A percentile compares a stretch with the other conserved stretches of the same genome.
Evolutionary conservation across 495 filamentous ascomycete genomes (phyloP).

Genomic region (Aspergillus conjunctus): DNA sequence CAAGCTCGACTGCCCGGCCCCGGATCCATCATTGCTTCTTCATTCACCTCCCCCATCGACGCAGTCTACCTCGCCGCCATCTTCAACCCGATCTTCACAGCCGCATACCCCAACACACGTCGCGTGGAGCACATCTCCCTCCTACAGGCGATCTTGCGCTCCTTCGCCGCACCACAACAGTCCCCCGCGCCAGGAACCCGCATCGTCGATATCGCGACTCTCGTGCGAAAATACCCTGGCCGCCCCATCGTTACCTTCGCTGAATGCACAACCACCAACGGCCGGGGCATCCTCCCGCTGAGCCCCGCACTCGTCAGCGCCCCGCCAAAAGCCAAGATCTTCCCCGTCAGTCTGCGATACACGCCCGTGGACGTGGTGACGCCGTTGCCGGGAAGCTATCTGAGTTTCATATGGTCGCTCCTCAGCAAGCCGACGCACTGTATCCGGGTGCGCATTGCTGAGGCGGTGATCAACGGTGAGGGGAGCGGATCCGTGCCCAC

Average conservation of each 20-base stretch:
- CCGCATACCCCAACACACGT: slow-evolving; percentile 70
- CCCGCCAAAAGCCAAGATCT: slow-evolving; percentile 69
- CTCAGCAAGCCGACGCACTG: slow-evolving; percentile 84
- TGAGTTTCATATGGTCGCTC: slow-evolving; percentile 78
- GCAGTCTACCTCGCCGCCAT: slow-evolving; percentile 94
- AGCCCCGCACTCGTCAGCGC: slow-evolving; percentile 69
- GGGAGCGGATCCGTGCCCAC: slow-evolving; percentile 22
- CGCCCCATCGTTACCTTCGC: slow-evolving; percentile 20
- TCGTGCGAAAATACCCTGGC: slow-evolving; percentile 68
- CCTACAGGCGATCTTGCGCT: slow-evolving; percentile 68
- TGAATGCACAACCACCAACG: slow-evolving; percentile 34
- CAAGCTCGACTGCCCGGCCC: slow-evolving; percentile 70
- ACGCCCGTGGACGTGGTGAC: slow-evolving; percentile 88
- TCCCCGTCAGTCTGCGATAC: slow-evolving; percentile 86
- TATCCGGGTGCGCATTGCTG: slow-evolving; percentile 86
- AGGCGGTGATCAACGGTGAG: slow-evolving; percentile 57
- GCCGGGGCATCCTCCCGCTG: slow-evolving; percentile 83
- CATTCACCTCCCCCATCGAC: slow-evolving; percentile 90
- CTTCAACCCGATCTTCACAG: slow-evolving; percentile 93
- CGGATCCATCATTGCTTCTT: slow-evolving; percentile 79
- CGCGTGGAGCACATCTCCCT: slow-evolving; percentile 77
- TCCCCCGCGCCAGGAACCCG: slow-evolving; percentile 48
- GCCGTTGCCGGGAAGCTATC: slow-evolving; percentile 71
- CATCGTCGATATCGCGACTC: slow-evolving; percentile 60
- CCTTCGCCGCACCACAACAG: slow-evolving; percentile 63